Evolutionary conservation across 345 rosid genomes (phyloP), one percentile per base, ranked within the genome.

Genomic region (Camelina sativa): DNA sequence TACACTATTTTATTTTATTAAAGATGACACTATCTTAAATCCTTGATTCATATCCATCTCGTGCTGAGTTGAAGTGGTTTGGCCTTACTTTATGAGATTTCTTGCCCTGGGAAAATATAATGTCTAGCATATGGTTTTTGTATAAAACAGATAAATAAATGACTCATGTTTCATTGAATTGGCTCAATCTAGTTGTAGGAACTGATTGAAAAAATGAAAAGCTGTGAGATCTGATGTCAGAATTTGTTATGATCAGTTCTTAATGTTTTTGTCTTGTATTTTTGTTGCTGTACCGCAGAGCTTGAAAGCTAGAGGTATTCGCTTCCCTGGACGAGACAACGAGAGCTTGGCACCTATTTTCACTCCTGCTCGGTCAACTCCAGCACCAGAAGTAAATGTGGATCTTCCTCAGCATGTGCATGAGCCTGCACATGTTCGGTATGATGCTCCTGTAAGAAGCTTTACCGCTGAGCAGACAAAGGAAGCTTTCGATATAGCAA

Each of bases 321-420:
- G 96, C 11, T 96, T 96, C 81, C 98, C 99, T 61, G 99, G 96
- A 48, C 93, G 97, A 79, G 99, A 96, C 78, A 69, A 80, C 44
- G 99, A 96, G 86, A 96, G 97, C 78, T 75, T 92, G 84, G 98
- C 87, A 47, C 98, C 99, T 48, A 89, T 96, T 63, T 92, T 96
- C 74, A 96, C 98, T 6, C 99, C 97, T 75, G 84, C 98, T 72
- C 88, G 85, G 65, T 83, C 99, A 55, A 85, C 81, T 74, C 82
- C 88, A 20, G 88, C 84, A 48, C 82, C 83, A 17, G 96, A 92
- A 67, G 81, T 70, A 62, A 86, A 81, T 77, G 73, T 75, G 40
- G 79, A 69, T 72, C 75, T 82, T 72, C 86, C 84, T 46, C 86
- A 82, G 73, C 92, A 84, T 72, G 72, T 46, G 61, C 71, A 52